These are phyloP conservation scores for Uronychia setigera DNA, from an alignment of 73 alveolate species.

Conservation along the genomic window DNA sequence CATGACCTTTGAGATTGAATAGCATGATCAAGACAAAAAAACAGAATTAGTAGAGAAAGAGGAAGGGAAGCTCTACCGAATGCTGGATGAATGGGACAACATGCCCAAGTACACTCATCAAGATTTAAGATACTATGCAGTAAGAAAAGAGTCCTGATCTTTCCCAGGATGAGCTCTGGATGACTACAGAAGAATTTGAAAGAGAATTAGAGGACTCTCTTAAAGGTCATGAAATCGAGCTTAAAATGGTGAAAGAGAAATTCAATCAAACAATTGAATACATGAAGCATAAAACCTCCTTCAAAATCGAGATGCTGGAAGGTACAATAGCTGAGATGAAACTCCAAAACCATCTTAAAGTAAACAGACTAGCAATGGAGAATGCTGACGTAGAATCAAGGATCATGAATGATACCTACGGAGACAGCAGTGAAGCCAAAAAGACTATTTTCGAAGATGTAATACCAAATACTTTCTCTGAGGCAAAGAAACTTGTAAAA, in stretches of 20 bases:
- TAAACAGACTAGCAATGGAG: not conserved
- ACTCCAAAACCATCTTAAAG: not conserved
- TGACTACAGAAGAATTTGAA: not conserved
- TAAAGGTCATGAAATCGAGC: not conserved
- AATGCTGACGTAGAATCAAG: not conserved
- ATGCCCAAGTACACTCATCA: not conserved
- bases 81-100: conserved; percentile 1
- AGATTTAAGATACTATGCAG: not conserved
- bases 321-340: not conserved
- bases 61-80: not conserved
- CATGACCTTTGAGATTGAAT: no score
- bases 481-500: not conserved
- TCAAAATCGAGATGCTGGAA: not conserved
- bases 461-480: not conserved
- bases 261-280: not conserved
- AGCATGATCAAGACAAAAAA: no score
- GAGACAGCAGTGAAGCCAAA: not conserved
- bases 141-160: not conserved
- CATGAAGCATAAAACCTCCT: not conserved
- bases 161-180: not conserved
- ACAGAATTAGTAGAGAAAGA: not conserved
- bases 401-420: not conserved
- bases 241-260: not conserved
- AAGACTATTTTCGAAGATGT: not conserved
- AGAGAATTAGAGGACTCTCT: not conserved